Percentiles rank a stretch among this genome's conserved stretches.
phyloP scores from a whole-genome alignment of 2,329 filamentous ascomycete genomes.

The Trichoderma sp. region DNA sequence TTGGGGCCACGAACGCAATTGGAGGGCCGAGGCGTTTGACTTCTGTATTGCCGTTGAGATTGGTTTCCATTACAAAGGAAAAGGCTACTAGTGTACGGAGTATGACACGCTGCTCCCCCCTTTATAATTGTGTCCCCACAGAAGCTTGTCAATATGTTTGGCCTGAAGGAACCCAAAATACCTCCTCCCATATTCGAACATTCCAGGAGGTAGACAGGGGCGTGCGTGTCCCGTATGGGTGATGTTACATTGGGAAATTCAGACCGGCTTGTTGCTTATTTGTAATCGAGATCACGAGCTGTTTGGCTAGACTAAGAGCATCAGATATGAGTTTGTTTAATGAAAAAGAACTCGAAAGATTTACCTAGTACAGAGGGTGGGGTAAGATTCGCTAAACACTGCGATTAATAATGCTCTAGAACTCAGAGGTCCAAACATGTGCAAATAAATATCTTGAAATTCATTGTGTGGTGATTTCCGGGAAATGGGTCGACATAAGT shows the following conservation, averaged over 20 bases:
- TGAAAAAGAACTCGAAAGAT: neutral
- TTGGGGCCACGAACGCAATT: neutral
- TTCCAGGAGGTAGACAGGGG: neutral
- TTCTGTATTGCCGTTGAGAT: neutral
- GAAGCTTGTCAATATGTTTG: neutral
- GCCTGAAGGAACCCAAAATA: neutral
- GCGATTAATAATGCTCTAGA: neutral
- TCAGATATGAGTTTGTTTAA: neutral
- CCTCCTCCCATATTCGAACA: neutral
- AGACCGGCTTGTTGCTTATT: neutral
- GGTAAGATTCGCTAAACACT: neutral
- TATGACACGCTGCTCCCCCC: neutral
- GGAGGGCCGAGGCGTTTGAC: neutral
- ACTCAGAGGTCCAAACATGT: neutral
- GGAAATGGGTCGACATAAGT: neutral
- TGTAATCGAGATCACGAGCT: neutral
- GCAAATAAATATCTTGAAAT: neutral
- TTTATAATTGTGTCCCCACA: neutral
- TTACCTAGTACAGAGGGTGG: neutral
- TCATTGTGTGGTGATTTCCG: neutral
- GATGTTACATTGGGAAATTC: no score
- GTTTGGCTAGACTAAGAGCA: neutral
- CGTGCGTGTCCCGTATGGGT: neutral
- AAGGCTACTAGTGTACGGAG: neutral
- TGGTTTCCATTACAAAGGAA: constrained; percentile 4